Evolutionary conservation across 306 rosid genomes (phyloP).

Genomic region (Luffa acutangula): DNA sequence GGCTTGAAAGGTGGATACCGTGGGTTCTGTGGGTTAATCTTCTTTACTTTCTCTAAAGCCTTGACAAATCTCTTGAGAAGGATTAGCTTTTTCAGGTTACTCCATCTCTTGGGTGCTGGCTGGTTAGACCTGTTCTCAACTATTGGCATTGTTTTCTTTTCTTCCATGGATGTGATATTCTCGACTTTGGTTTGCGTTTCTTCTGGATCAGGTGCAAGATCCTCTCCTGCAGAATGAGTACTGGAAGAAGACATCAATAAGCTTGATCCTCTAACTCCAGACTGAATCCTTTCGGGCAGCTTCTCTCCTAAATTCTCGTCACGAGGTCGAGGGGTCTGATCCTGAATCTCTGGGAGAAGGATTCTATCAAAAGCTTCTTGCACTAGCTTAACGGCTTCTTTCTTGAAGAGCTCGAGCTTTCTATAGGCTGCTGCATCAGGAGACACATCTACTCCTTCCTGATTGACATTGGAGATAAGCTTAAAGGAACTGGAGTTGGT

Average conservation of each 20-base stretch:
- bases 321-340: conserved; percentile 14
- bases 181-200: conserved; percentile 10
- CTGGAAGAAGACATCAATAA: conserved; percentile 10
- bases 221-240: background rate
- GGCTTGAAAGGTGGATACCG: conserved; percentile 27
- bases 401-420: conserved; percentile 17
- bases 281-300: conserved; percentile 20
- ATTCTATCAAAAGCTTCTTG: conserved; percentile 79
- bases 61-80: conserved; percentile 75
- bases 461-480: conserved; percentile 15
- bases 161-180: conserved; percentile 6
- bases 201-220: conserved; percentile 3
- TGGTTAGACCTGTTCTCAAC: conserved; percentile 26
- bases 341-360: conserved; percentile 65
- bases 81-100: conserved; percentile 56
- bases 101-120: conserved; percentile 56
- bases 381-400: conserved; percentile 50
- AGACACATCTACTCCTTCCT: conserved; percentile 16
- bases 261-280: conserved; percentile 14
- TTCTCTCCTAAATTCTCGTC: conserved; percentile 20
- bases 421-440: conserved; percentile 11
- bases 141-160: conserved; percentile 26
- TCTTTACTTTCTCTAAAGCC: conserved; percentile 69
- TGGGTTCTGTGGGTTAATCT: conserved; percentile 25
- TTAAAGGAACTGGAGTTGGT: conserved; percentile 18